Evolutionary conservation across 2,329 filamentous ascomycete genomes (phyloP), one percentile per base, ranked within the genome.

Genomic region (Ilyonectria mors-panacis): DNA sequence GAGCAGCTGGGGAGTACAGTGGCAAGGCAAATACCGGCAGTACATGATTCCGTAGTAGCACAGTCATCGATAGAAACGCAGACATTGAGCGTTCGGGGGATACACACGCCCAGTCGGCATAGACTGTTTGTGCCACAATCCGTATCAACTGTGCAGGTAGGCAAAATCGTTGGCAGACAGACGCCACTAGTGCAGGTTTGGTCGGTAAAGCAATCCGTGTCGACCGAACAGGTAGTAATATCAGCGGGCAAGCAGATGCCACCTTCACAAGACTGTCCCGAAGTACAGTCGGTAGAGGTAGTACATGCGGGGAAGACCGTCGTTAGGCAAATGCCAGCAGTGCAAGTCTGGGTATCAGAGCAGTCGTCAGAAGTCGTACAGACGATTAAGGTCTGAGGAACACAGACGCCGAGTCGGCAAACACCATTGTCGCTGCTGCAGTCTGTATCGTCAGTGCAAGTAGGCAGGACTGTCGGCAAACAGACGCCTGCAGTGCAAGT

Each of bases 151-250:
- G 37, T 17, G 17, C 63, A 65, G 7, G 28, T 23, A 9, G 50
- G 33, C 6, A 65, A 48, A 15, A 21, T 23, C 7, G n/a, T 30
- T 4, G 63, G 63, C 4, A 65, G 39, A 17, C 63, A 65, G 2
- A 65, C 37, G n/a, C 63, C 63, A 21, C 37, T 21, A 1, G n/a
- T 45, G 23, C 63, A 65, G 6, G 23, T 57, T 28, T 66, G 63
- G 8, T 19, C 35, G 1, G 44, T 28, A 8, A 9, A 17, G 13
- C 63, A 66, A 10, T 53, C 17, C 2, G 37, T 23, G 6, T 21
- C 6, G 2, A 21, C 21, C 15, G 35, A 45, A 4, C 63, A 66
- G 5, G 30, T 6, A 4, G 17, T 21, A 15, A 66, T 17, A 6
- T 37, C 28, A 10, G 45, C 23, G 0, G 63, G 63, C 1, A 66